Conservation (phyloP, 257 asterid species). For the Ehretia macrophylla region DNA sequence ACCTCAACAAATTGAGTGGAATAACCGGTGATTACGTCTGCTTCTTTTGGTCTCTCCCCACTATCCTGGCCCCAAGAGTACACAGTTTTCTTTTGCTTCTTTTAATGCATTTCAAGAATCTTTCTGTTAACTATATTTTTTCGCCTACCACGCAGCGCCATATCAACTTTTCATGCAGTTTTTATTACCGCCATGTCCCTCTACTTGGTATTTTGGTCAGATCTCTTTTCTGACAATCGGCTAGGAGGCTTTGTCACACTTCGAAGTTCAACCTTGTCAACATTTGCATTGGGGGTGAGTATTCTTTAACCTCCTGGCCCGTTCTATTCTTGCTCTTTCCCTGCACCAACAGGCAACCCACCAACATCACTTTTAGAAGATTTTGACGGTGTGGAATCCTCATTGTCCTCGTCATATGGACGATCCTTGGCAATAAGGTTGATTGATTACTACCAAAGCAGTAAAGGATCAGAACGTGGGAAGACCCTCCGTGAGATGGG, state of each 20-base stretch:
- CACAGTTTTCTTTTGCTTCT: background rate
- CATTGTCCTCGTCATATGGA: no score
- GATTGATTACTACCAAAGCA: no score
- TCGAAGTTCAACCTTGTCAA: constrained; percentile 51
- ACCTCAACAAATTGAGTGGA: constrained; percentile 69
- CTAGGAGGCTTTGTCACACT: constrained; percentile 39
- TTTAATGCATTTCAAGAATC: background rate
- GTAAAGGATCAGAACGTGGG: no score
- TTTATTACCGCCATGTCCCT: constrained; percentile 49
- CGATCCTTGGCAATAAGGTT: no score
- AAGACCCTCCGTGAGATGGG: no score
- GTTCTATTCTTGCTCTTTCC: background rate
- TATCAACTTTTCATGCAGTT: constrained; percentile 70
- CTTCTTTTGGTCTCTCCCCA: constrained; percentile 5
- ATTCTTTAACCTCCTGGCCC: constrained; percentile 3
- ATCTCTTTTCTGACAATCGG: constrained; percentile 38
- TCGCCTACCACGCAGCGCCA: constrained; percentile 43
- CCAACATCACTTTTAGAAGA: no score
- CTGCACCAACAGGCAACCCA: background rate
- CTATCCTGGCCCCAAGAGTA: background rate
- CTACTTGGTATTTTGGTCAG: constrained; percentile 58
- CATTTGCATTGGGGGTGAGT: constrained; percentile 68
- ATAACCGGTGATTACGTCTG: constrained; percentile 54
- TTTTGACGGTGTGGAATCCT: no score
- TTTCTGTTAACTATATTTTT: constrained; percentile 8